phyloP scores from a whole-genome alignment of 2,329 filamentous ascomycete genomes.

The Falciphora oryzae region DNA sequence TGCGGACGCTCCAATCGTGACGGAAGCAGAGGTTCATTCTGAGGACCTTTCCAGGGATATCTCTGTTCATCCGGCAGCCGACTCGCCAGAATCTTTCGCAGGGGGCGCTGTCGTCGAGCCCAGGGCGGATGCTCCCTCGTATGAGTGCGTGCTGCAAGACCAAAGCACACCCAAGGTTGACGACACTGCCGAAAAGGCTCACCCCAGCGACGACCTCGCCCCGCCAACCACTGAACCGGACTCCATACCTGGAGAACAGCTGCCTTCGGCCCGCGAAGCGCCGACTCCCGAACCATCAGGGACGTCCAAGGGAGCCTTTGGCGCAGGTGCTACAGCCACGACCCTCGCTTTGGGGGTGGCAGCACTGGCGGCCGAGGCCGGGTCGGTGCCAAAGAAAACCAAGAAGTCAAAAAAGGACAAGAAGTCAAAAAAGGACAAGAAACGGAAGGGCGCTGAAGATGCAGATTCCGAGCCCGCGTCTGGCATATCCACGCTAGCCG shows the following conservation, averaged over 20 bases:
- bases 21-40: not conserved
- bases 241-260: not conserved
- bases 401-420: slow-evolving; percentile 31
- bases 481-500: no score
- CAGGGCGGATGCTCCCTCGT: no score
- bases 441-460: slow-evolving; percentile 16
- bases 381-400: slow-evolving; percentile 4
- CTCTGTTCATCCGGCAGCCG: no score
- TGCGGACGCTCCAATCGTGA: not conserved
- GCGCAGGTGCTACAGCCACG: not conserved
- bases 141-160: no score
- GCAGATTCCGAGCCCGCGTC: slow-evolving; percentile 5
- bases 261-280: no score
- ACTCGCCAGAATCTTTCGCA: no score
- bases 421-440: slow-evolving; percentile 27
- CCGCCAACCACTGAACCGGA: no score
- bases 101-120: no score
- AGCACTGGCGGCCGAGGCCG: not conserved
- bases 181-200: no score
- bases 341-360: slow-evolving; percentile 1
- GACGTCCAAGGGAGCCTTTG: not conserved
- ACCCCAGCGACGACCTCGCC: no score
- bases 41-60: not conserved
- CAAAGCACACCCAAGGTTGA: no score
- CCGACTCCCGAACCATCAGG: not conserved